Base-by-base conservation (phyloP, 2,329 filamentous ascomycete species). In the Achaetomium macrosporum region DNA sequence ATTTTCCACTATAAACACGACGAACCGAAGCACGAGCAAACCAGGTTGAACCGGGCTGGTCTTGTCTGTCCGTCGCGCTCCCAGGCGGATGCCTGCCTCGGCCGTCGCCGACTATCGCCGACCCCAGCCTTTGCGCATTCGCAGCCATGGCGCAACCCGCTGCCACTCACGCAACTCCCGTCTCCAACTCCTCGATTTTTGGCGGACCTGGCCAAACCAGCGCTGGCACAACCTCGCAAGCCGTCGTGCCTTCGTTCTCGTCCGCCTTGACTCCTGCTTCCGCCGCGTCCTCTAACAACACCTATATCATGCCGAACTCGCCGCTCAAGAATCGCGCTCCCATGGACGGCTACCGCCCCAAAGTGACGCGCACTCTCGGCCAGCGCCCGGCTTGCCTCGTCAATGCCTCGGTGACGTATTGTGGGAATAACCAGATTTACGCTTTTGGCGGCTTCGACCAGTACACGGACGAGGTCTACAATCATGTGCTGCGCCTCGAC, bases 371-470 rank as follows among this genome's bases (percentile, higher is more conserved):
- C 63, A 88, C 87, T 12, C 75, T 87, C 45, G 87, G 87, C 43
- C 84, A 89, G 71, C 83, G 91, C 60, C 93, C 93, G 36, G 91
- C 93, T 35, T 97, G 92, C 66, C 78, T 99, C 46, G 92, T 99
- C 61, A 99, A 99, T 75, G 93, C 93, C 48, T 97, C 93, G 1
- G 92, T 97, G 56, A 99, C 93, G n/a, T 96, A 96, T 69, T 96
- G 93, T 65, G 91, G 91, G 55, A 93, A 96, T 72, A 93, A 97
- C 68, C 85, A 93, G 70, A 97, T 99, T 63, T 97, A 95, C 71
- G 93, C 92, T 11, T 99, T 99, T 75, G 93, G 93, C 41, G 93
- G 93, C 16, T 99, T 99, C 66, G 93, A 99, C 67, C 92, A 97
- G 70, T 97, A 96, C 67, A 99, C 93, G 0, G 93, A 99, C 68